Base-by-base conservation (phyloP, 371 early-diverging fungal species). In the Cokeromyces recurvatus region DNA sequence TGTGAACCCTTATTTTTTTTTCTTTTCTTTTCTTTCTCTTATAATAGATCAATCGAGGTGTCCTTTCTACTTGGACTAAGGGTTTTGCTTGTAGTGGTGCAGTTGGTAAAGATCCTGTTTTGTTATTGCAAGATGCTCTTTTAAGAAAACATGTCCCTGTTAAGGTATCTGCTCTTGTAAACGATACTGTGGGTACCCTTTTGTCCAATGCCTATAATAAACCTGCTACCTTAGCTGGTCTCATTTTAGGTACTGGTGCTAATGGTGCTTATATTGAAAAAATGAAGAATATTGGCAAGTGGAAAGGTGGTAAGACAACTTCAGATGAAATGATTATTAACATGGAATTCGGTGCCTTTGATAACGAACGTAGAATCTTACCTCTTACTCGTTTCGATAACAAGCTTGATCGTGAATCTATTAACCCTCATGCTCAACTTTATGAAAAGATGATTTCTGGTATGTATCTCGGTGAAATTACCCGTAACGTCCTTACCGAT, bases 371-470 rank as follows among this genome's bases (percentile, higher is more conserved):
- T 35, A 54, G 55, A 19, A 71, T 91, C 12, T 74, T 96, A 20
- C 95, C 95, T 6, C 43, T 86, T 43, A 93, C 93, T 17, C 71
- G 75, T 50, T 93, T 81, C 58, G 98, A 96, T 68, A 79, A 82
- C 67, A 79, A 81, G 51, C 66, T 95, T 35, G 94, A 96, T 64
- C 76, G 89, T 34, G 78, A 81, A 48, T 87, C 93, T 10, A 71
- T 80, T 36, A 90, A 95, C 66, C 89, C 90, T 19, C 77, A 79
- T 37, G 55, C 66, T 44, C 95, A 94, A 59, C 79, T 88, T 15
- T 90, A 90, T 46, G 97, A 96, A 70, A 96, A 98, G 74, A 82
- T 94, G 84, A 88, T 98, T 27, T 88, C 91, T 10, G 96, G 98
- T 24, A 86, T 94, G 84, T 97, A 95, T 64, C 74, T 97, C 9